Evolutionary conservation across 441 rosid genomes (phyloP).

Genomic region (Gossypium trilobum): DNA sequence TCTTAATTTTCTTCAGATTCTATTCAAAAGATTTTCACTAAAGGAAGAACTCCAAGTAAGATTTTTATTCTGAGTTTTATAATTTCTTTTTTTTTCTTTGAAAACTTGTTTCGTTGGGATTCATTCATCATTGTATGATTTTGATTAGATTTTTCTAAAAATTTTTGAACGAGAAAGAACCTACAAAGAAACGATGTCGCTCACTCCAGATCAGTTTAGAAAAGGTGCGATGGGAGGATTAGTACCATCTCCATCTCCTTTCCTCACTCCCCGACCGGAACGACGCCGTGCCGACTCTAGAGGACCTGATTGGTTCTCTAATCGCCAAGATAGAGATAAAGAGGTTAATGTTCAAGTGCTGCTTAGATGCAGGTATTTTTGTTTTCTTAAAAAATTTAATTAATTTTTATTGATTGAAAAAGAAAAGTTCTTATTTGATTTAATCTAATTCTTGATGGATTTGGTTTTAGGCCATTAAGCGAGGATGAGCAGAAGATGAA

Average conservation of each 20-base stretch:
- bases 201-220: conserved; percentile 60
- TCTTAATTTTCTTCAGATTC: not conserved
- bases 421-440: not conserved
- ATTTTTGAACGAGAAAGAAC: not conserved
- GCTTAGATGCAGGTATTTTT: conserved; percentile 56
- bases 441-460: not conserved
- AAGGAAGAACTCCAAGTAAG: not conserved
- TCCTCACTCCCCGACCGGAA: conserved; percentile 80
- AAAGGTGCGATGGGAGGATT: conserved; percentile 54
- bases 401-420: not conserved
- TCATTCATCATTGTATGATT: not conserved
- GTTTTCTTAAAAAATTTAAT: not conserved
- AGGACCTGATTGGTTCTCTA: conserved; percentile 38
- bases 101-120: not conserved
- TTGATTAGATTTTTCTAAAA: not conserved
- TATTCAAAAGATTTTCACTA: not conserved
- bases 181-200: conserved; percentile 36
- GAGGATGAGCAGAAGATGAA: conserved; percentile 72
- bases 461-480: conserved; percentile 43
- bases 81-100: not conserved
- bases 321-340: conserved; percentile 62
- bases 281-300: conserved; percentile 59
- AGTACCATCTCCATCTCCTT: conserved; percentile 68
- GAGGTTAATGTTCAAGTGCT: conserved; percentile 86
- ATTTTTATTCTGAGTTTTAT: not conserved